These are phyloP conservation scores for Eimeria sp. DNA, from an alignment of 169 alveolate species.

Conservation along the genomic window DNA sequence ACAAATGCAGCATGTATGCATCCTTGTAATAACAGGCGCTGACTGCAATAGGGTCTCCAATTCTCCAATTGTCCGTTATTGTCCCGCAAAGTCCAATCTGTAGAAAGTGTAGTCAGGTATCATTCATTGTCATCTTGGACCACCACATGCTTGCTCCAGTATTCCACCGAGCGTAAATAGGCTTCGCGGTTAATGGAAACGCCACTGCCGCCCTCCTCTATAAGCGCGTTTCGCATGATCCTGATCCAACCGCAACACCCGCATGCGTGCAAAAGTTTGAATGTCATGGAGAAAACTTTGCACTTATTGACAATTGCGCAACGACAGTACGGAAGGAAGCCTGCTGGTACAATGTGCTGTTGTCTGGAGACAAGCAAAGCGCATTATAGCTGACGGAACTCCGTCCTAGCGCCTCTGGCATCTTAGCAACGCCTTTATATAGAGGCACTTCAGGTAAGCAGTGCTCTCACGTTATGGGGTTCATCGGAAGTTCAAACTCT, in stretches of 20 bases:
- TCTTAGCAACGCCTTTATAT: neutral
- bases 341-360: neutral
- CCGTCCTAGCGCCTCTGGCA: neutral
- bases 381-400: neutral
- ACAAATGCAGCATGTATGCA: neutral
- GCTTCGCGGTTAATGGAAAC: constrained; percentile 95
- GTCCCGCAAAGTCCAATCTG: neutral
- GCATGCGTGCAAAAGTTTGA: neutral
- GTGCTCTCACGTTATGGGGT: constrained; percentile 95
- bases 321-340: neutral
- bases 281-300: neutral
- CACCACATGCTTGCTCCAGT: constrained; percentile 97
- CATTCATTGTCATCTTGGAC: constrained; percentile 82
- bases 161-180: constrained; percentile 96
- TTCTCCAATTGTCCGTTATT: neutral
- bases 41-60: too few species aligned
- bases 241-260: constrained; percentile 36
- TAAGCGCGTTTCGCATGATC: constrained; percentile 97
- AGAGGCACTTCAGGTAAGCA: neutral
- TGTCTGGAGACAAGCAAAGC: neutral
- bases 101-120: neutral
- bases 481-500: constrained; percentile 97
- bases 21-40: neutral
- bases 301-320: neutral
- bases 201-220: constrained; percentile 99